phyloP scores from a whole-genome alignment of 345 rosid species.

The Camelina neglecta region DNA sequence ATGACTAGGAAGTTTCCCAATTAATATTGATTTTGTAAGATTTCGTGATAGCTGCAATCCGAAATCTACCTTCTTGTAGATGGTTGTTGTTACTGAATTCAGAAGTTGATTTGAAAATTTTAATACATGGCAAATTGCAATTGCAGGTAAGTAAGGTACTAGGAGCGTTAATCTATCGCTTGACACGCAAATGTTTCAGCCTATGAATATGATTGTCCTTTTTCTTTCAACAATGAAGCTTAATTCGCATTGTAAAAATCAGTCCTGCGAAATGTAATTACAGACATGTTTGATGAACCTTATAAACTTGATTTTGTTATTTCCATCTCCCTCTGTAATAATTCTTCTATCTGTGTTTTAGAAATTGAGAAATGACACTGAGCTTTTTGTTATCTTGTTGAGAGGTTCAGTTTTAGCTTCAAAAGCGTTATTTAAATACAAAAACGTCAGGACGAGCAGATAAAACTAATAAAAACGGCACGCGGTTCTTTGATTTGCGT shows the following conservation, averaged over 20 bases:
- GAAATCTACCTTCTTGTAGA: not conserved
- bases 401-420: not conserved
- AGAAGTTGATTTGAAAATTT: not conserved
- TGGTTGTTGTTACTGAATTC: not conserved
- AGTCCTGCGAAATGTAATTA: conserved; percentile 31
- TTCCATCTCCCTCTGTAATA: conserved; percentile 10
- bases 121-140: conserved; percentile 26
- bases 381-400: not conserved
- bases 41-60: not conserved
- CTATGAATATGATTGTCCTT: conserved; percentile 34
- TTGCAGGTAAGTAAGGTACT: conserved; percentile 36
- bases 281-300: conserved; percentile 15
- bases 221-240: conserved; percentile 15
- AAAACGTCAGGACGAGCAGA: conserved; percentile 10
- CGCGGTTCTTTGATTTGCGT: not conserved
- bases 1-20: conserved; percentile 12
- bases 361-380: not conserved
- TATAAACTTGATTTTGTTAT: conserved; percentile 1
- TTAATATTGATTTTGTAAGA: conserved; percentile 12
- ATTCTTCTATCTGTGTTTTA: not conserved
- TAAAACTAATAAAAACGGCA: conserved; percentile 7
- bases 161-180: conserved; percentile 21
- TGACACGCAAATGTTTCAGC: conserved; percentile 26
- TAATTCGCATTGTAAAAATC: conserved; percentile 12
- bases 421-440: not conserved